Evolutionary conservation across 208 protist genomes (phyloP).

Genomic region (Trypanosoma melophagium): DNA sequence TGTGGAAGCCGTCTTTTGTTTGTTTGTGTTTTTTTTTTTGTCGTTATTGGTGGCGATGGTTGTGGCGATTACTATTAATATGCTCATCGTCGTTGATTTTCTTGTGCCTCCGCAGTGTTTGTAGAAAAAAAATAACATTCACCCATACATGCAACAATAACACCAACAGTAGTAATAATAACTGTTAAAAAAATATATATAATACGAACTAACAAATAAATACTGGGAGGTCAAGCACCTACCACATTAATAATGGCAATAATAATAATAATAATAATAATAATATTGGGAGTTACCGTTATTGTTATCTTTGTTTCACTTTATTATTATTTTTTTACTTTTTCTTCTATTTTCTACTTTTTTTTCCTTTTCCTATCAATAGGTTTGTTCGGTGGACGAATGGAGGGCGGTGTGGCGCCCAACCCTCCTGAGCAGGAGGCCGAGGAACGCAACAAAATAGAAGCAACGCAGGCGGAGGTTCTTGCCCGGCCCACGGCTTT

Average conservation of each 20-base stretch:
- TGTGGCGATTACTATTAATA: no score
- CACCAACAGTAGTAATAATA: no score
- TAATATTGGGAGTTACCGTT: background rate
- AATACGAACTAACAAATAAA: no score
- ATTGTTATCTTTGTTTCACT: background rate
- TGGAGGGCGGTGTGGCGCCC: background rate
- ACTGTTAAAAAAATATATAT: no score
- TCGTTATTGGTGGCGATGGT: no score
- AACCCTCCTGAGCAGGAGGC: background rate
- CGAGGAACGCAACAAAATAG: background rate
- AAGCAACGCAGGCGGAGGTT: background rate
- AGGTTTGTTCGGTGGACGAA: background rate
- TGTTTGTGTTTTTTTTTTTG: no score
- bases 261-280: background rate
- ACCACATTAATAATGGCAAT: background rate
- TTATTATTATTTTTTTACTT: slow-evolving; percentile 6
- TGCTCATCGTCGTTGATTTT: no score
- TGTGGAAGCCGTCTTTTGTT: no score
- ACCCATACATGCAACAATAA: no score
- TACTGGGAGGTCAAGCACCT: no score
- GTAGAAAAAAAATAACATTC: no score
- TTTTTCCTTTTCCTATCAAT: background rate
- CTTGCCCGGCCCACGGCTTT: background rate
- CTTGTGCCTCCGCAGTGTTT: no score
- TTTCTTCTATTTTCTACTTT: background rate